Conservation (phyloP, 495 filamentous ascomycete species). For the Aspergillus steynii region DNA sequence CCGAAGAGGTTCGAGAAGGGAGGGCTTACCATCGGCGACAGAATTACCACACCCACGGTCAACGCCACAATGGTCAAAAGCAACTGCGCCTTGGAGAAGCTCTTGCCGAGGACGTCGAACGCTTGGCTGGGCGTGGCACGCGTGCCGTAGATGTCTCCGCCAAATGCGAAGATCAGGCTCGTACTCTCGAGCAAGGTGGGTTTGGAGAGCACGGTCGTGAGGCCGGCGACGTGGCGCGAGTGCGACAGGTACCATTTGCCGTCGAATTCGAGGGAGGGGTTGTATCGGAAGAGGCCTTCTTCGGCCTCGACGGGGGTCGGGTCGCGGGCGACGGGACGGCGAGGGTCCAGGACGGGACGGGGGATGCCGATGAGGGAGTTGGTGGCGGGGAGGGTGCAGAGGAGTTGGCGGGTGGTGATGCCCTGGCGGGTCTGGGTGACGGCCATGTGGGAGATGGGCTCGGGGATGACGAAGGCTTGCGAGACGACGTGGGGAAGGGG, state of each 20-base stretch:
- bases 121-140: constrained; percentile 78
- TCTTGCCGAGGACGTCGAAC: constrained; percentile 91
- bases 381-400: constrained; percentile 70
- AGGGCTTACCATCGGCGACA: constrained; percentile 80
- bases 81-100: constrained; percentile 86
- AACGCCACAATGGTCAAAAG: constrained; percentile 79
- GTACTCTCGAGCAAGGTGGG: constrained; percentile 91
- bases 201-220: constrained; percentile 67
- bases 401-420: constrained; percentile 80
- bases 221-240: constrained; percentile 73
- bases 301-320: constrained; percentile 74
- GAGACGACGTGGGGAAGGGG: constrained; percentile 69
- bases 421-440: constrained; percentile 91
- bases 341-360: constrained; percentile 74
- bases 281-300: constrained; percentile 80
- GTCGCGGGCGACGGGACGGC: constrained; percentile 85
- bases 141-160: constrained; percentile 82
- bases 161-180: constrained; percentile 86
- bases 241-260: constrained; percentile 82
- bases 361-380: constrained; percentile 80
- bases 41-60: constrained; percentile 65
- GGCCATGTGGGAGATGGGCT: constrained; percentile 72
- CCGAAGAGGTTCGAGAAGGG: neutral
- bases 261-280: constrained; percentile 77
- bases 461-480: constrained; percentile 75